Base-by-base conservation (phyloP, 768 basidiomycete species). In the Hypholoma fasciculare region DNA sequence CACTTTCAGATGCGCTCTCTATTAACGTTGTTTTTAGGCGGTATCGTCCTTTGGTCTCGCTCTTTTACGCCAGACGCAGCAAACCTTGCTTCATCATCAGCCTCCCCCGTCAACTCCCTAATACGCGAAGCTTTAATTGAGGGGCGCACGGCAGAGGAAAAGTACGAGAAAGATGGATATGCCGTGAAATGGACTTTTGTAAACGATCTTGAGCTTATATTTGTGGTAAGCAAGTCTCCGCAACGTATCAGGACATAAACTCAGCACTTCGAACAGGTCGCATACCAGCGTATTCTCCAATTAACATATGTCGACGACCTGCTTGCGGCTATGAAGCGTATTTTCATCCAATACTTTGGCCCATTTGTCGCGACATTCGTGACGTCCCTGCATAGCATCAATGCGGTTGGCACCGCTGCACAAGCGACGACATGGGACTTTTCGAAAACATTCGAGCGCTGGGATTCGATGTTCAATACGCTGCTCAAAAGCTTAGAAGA, bases 181-280 rank as follows among this genome's bases (percentile, higher is more conserved):
- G 89, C 94, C 26, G 86, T 98, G 52, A 89, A 89, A 71, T 98
- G 96, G 95, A 88, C 93, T 0, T 92, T 95, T 66, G 88, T 92
- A 30, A 99, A 99, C 70, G 94, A 96, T 61, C 80, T 98, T 46
- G 96, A 96, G 61, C 82, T 99, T 65, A 96, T 98, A 55, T 98
- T 99, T 68, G 96, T 97, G 69, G 95, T 96, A 67, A 63, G 91
- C 78, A 49, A 23, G 48, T 49, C 48, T 23, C 11, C 48, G 14
- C 23, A 16, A 11, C 23, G 14, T 9, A 23, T 12, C n/a, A 26
- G 20, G 27, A 23, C 13, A 1, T 49, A 0, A 7, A 49, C 27
- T 49, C 23, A 49, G 23, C 23, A 27, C 23, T 27, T 27, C 26
- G 14, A 20, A 3, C 66, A 96, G 94, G 94, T 96, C 54, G 94